Evolutionary conservation across 2,329 filamentous ascomycete genomes (phyloP).

Genomic region (Aspergillus clavatus): DNA sequence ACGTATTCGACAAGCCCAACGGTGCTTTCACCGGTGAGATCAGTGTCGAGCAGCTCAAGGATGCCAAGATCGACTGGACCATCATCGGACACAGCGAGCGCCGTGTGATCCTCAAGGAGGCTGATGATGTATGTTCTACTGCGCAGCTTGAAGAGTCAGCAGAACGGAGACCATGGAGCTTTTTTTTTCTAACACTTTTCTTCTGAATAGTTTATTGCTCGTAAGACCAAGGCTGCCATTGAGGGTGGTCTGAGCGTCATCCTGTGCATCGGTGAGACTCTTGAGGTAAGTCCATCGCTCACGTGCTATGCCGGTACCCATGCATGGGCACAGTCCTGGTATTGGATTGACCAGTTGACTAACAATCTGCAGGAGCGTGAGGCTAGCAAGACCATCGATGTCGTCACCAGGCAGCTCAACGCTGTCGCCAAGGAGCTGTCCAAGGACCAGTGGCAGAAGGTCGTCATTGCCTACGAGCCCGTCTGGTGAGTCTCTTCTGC

Average conservation of each 20-base stretch:
- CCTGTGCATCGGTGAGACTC: slow-evolving; percentile 93
- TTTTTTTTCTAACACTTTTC: no score
- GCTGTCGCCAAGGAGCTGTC: slow-evolving; percentile 65
- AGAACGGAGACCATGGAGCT: no score
- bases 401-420: slow-evolving; percentile 69
- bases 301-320: no score
- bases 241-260: slow-evolving; percentile 86
- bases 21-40: slow-evolving; percentile 98
- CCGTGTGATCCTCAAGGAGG: slow-evolving; percentile 81
- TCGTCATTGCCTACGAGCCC: slow-evolving; percentile 97
- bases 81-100: slow-evolving; percentile 95
- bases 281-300: slow-evolving; percentile 54
- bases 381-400: slow-evolving; percentile 72
- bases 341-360: slow-evolving; percentile 17
- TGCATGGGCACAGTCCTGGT: no score
- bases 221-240: slow-evolving; percentile 90
- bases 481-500: slow-evolving; percentile 70
- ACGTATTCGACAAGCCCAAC: slow-evolving; percentile 95
- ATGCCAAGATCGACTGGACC: slow-evolving; percentile 81
- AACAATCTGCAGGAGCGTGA: slow-evolving; percentile 62
- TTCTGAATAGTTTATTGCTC: slow-evolving; percentile 63
- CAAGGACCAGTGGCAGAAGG: slow-evolving; percentile 81
- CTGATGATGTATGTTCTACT: slow-evolving; percentile 54
- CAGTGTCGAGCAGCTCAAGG: slow-evolving; percentile 83
- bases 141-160: no score